Evolutionary conservation across 1,284 basidiomycete species (phyloP).

Genomic region (Melampsora larici-populina): DNA sequence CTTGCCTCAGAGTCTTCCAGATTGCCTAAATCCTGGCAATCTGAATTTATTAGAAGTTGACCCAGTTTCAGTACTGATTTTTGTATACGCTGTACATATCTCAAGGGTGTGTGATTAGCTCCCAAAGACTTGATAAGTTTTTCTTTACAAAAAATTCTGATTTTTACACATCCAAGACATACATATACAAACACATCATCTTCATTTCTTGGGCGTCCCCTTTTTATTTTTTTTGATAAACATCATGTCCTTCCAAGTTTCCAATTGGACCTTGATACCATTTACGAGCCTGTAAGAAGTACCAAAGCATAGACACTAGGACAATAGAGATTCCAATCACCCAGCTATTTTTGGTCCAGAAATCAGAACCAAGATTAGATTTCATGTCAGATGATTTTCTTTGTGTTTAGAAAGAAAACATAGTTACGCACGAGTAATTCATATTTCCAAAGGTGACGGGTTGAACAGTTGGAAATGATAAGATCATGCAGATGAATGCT

Average conservation of each 20-base stretch:
- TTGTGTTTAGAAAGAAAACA: not conserved
- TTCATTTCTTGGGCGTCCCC: not conserved
- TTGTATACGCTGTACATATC: no score
- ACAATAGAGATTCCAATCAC: constrained; percentile 17
- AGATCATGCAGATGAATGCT: constrained; percentile 55
- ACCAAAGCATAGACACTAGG: constrained; percentile 16
- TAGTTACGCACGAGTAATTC: constrained; percentile 57
- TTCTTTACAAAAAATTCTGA: no score
- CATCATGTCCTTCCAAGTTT: not conserved
- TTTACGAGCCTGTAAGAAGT: constrained; percentile 26
- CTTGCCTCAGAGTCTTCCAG: no score
- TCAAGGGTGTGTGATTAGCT: no score
- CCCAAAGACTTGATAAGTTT: no score
- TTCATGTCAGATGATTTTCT: not conserved
- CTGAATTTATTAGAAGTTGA: no score
- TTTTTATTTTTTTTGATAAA: not conserved
- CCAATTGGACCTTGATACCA: constrained; percentile 33
- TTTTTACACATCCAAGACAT: not conserved
- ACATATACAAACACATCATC: not conserved
- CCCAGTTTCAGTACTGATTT: no score
- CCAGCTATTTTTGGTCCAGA: not conserved
- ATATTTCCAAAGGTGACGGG: constrained; percentile 69
- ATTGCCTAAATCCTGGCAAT: no score
- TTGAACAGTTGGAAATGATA: constrained; percentile 66
- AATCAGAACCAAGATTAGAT: not conserved